These are phyloP conservation scores for Decorospora gaudefroyi DNA, from an alignment of 2,329 filamentous ascomycete genomes.

Conservation along the genomic window DNA sequence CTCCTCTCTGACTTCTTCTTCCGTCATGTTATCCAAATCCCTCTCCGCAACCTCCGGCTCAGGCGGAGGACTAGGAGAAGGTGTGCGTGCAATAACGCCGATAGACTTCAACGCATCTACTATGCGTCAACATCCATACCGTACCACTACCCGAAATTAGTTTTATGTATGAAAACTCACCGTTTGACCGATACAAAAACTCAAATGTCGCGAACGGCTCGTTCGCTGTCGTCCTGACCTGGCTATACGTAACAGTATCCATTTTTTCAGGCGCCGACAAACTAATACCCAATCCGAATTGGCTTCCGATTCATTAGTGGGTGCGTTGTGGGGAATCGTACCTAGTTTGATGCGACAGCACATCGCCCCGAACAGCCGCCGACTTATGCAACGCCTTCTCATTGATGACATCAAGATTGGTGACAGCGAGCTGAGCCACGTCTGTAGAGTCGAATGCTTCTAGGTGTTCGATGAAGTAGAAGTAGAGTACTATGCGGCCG, in stretches of 20 bases:
- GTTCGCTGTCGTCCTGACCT: not conserved
- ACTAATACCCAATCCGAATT: not conserved
- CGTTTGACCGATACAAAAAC: not conserved
- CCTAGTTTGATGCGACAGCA: not conserved
- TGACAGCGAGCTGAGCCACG: not conserved
- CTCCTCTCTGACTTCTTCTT: not conserved
- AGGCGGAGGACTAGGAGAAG: not conserved
- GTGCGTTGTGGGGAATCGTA: not conserved
- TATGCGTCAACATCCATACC: not conserved
- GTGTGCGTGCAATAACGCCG: not conserved
- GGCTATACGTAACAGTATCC: not conserved
- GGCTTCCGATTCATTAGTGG: too few species aligned
- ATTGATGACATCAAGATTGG: not conserved
- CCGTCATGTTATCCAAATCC: not conserved
- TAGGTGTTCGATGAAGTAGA: constrained; percentile 7
- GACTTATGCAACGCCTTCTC: not conserved
- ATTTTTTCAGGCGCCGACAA: not conserved
- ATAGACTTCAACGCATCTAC: not conserved
- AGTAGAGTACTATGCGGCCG: constrained; percentile 4
- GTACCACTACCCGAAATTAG: too few species aligned
- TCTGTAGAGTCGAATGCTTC: not conserved
- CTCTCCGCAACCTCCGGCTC: not conserved
- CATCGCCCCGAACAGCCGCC: not conserved
- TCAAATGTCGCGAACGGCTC: not conserved
- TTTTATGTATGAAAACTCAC: not conserved